Base-by-base conservation (phyloP, 2,329 filamentous ascomycete species). In the Xylaria hypoxylon region DNA sequence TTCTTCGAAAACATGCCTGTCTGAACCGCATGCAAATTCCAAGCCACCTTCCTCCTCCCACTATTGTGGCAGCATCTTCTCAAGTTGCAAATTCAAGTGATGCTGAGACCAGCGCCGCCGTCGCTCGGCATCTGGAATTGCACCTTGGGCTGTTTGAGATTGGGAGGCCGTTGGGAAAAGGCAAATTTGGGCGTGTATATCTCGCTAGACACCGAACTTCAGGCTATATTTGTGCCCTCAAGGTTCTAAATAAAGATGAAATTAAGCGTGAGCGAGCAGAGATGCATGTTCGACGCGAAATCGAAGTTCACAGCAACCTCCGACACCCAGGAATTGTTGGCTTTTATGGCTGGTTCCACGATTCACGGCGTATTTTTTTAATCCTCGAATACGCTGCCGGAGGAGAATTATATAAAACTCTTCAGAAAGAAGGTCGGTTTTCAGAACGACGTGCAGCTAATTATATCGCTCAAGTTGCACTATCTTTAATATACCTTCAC, bases 91-190 rank as follows among this genome's bases (percentile, higher is more conserved):
- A n/a, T 1, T 15, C 13, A 28, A 28, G 24, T 5, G 4, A 48
- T 48, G 45, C 5, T 42, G 13, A 7, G 2, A 40, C 42, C 17
- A 44, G n/a, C n/a, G 11, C n/a, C 24, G 26, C n/a, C n/a, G 17
- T 8, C 38, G 35, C 42, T 10, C 1, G 10, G 1, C 1, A 50
- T 22, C 10, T 11, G n/a, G 2, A 24, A 11, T 94, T 94, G 79
- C 92, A 97, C 77, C 87, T 97, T 2, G 92, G 93, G 79, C 95
- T 96, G 92, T 97, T 97, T 77, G 93, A 97, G 78, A 96, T 96
- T 70, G 92, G 92, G 40, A 92, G 92, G 72, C 91, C 92, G 0
- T 83, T 96, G 3, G 92, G 92, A 56, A 95, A 95, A 80, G 92
- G 92, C 70, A 95, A 95, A 77, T 96, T 95, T 75, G 92, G 93